A percentile compares a stretch with the other conserved stretches of the same genome.
Evolutionary conservation across 1,284 basidiomycete species (phyloP).

Genomic region (Rhodotorula sp.): DNA sequence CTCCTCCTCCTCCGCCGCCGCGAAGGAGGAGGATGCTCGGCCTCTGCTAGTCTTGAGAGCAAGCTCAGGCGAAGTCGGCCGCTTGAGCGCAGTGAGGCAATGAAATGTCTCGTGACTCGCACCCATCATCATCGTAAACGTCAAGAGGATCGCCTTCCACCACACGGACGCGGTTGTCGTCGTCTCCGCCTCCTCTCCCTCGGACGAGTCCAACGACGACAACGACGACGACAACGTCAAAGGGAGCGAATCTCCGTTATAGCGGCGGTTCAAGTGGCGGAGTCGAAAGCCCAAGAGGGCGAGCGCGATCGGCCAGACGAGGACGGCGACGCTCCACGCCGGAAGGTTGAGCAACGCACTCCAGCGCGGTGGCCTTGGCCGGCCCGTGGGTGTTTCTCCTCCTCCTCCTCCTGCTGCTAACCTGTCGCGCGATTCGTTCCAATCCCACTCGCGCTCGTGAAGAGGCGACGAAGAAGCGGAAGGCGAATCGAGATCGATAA

Average conservation of each 20-base stretch:
- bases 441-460: not conserved
- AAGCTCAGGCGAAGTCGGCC: no score
- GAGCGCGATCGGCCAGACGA: slow-evolving; percentile 45
- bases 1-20: not conserved
- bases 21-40: no score
- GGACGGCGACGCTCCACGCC: slow-evolving; percentile 32
- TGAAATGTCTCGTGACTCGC: slow-evolving; percentile 33
- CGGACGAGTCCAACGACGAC: not conserved
- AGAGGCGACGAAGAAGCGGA: not conserved
- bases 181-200: not conserved
- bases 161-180: not conserved
- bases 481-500: not conserved
- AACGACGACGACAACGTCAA: not conserved
- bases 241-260: slow-evolving; percentile 15
- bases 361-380: slow-evolving; percentile 19
- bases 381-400: not conserved
- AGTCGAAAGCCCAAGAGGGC: slow-evolving; percentile 45
- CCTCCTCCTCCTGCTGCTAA: no score
- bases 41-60: no score
- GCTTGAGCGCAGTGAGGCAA: slow-evolving; percentile 31
- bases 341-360: slow-evolving; percentile 40
- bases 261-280: slow-evolving; percentile 36
- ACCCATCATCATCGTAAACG: slow-evolving; percentile 19
- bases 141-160: slow-evolving; percentile 32
- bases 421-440: no score